Base-by-base conservation (phyloP, 163 green algal genomes). In the Chlamydomonas reinhardtii region DNA sequence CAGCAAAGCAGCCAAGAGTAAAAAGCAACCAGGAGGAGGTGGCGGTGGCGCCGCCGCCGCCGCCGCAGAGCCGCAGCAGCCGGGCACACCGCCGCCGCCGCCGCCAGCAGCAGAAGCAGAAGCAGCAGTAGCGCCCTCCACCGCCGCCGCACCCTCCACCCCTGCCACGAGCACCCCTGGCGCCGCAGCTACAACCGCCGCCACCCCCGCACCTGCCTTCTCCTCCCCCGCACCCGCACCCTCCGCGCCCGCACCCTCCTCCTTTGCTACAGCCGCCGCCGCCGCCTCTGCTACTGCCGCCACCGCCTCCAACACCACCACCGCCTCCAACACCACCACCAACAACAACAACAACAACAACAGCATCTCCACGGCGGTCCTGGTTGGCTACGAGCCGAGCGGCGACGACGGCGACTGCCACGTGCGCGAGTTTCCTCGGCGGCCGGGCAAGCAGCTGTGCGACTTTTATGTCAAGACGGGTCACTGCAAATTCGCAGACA, bases 391-490 rank as follows among this genome's bases (percentile, higher is more conserved):
- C 24, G 87, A 90, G 56, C 71, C 86, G 0, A 61, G 52, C 43
- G 79, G 88, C 56, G 84, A 87, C 24, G 75, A 76, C 61, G 72
- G 56, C 43, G 74, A 66, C 31, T 39, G 66, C 17, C 31, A 61
- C 37, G 43, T 90, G 9, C 80, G 61, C 12, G 83, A 90, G 35
- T 91, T 93, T 61, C 89, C 89, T 0, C 81, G 77, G 12, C 89
- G 89, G 11, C 73, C 84, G 2, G 84, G 84, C 61, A 92, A 90
- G 84, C 80, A 84, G 73, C 64, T 74, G n/a, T 91, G 73, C 87
- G 95, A 98, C 19, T 98, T 98, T 68, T 98, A 91, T 90, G 20
- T 90, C 24, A 97, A 97, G 79, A 98, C 96, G 0, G 96, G 96
- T 3, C 88, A 94, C 91, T 99, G 96, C 94, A 95, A 94, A 83